Evolutionary conservation across 1,284 basidiomycete species (phyloP), one percentile per base, ranked within the genome.

Genomic region (Ceratobasidium sp.): DNA sequence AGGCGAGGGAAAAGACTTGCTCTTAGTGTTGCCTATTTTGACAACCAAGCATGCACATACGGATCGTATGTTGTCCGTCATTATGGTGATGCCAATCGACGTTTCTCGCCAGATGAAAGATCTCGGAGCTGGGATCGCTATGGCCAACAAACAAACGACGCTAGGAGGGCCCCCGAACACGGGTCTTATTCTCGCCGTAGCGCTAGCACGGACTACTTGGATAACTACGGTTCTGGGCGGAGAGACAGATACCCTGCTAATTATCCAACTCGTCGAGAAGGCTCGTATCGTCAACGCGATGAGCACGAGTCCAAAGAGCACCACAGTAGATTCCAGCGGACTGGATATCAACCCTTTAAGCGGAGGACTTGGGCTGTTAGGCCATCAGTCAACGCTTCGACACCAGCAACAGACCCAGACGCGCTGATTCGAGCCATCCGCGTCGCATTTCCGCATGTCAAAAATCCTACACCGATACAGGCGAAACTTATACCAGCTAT

Each of bases 361-460:
- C 43, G 62, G 29, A 64, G 39, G 48, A 31, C 27, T 49, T 49
- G 43, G 41, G 14, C 14, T 34, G 2, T 2, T 27, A 64, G 16
- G 9, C 27, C 62, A 31, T 16, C 22, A 29, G 13, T 29, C 27
- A 29, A 34, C 43, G 9, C 56, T n/a, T 22, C 34, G n/a, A 39
- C 24, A 7, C 62, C 62, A 3, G 14, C n/a, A 19, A 9, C 62
- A 27, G 43, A 49, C 24, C 62, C 62, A n/a, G 43, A 64, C 22
- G 41, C 24, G 27, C 29, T 64, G 27, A 48, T 64, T 49, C 62
- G 31, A 6, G 77, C 77, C 7, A 63, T 79, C 8, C 71, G 76
- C 13, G 62, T 79, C n/a, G 88, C 90, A 13, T 93, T 91, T 80
- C 90, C 91, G 0, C 83, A 86, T 74, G 84, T 92, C 37, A 79